Percentiles rank a stretch among this genome's conserved stretches.
phyloP scores from a whole-genome alignment of 2,329 filamentous ascomycete species.

The Periconia macrospinosa region DNA sequence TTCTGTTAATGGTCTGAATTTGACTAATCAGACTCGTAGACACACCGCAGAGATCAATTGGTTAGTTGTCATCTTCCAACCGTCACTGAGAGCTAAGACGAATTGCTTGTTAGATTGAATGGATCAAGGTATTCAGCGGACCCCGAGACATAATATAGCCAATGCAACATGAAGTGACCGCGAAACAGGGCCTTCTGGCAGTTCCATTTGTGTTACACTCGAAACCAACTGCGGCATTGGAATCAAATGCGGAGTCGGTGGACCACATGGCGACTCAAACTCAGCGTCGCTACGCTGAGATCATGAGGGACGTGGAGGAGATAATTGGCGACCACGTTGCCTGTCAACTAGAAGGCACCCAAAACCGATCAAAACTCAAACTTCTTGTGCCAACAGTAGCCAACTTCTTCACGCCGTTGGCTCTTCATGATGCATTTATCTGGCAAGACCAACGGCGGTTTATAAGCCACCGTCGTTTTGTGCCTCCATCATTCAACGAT shows the following conservation, averaged over 20 bases:
- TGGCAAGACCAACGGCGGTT: constrained; percentile 84
- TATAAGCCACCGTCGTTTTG: constrained; percentile 89
- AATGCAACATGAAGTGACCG: constrained; percentile 1
- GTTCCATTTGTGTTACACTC: constrained; percentile 97
- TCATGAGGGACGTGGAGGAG: constrained; percentile 88
- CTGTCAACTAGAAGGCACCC: constrained; percentile 66
- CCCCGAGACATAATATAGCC: background rate
- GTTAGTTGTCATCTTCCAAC: constrained; percentile 58
- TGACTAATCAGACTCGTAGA: constrained; percentile 56
- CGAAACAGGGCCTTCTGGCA: constrained; percentile 64
- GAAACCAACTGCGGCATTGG: constrained; percentile 85
- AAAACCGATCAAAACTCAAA: constrained; percentile 83
- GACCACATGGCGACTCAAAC: constrained; percentile 76
- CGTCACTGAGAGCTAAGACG: constrained; percentile 5
- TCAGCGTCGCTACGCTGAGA: constrained; percentile 88
- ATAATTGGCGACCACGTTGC: constrained; percentile 90
- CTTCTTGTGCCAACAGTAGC: constrained; percentile 88
- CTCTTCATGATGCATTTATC: constrained; percentile 85
- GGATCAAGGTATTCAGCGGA: constrained; percentile 71
- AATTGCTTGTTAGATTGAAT: constrained; percentile 64
- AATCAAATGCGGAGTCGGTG: constrained; percentile 66
- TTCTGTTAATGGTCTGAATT: constrained; percentile 6
- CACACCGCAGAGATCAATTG: constrained; percentile 87
- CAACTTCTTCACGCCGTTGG: constrained; percentile 88
- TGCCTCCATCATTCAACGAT: constrained; percentile 96